Conservation (phyloP, 345 rosid genomes). For the Eucalyptus sp. region DNA sequence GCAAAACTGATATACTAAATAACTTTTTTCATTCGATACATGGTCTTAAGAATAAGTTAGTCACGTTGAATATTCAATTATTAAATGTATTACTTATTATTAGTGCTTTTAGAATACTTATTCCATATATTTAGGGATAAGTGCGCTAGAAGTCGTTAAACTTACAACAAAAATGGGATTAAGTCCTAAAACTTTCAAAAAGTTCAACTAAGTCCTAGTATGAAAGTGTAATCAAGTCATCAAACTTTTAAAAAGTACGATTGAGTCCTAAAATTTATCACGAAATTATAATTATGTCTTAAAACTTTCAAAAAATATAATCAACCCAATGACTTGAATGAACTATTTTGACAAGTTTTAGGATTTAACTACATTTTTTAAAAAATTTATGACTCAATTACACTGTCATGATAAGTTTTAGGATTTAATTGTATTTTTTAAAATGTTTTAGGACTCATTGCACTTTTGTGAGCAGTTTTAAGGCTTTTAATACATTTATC, state of each 20-base stretch:
- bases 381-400: rapidly evolving
- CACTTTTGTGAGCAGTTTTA: rapidly evolving
- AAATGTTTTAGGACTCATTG: too few relatives aligned
- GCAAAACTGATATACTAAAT: neutral
- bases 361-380: rapidly evolving
- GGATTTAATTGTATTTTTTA: too few relatives aligned
- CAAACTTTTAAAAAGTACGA: too few relatives aligned
- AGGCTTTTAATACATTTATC: rapidly evolving
- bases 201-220: too few relatives aligned
- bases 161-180: too few relatives aligned
- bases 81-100: neutral
- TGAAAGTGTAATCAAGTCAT: rapidly evolving
- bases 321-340: too few relatives aligned
- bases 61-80: neutral
- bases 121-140: too few relatives aligned
- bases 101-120: neutral
- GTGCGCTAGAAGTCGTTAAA: rapidly evolving
- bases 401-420: rapidly evolving
- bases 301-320: too few relatives aligned
- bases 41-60: neutral
- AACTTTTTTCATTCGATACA: neutral
- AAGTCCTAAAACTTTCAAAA: too few relatives aligned
- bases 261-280: too few relatives aligned
- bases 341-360: too few relatives aligned
- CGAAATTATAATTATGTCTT: too few relatives aligned